phyloP scores from a whole-genome alignment of 805 yeast species.

The Candida koratica region DNA sequence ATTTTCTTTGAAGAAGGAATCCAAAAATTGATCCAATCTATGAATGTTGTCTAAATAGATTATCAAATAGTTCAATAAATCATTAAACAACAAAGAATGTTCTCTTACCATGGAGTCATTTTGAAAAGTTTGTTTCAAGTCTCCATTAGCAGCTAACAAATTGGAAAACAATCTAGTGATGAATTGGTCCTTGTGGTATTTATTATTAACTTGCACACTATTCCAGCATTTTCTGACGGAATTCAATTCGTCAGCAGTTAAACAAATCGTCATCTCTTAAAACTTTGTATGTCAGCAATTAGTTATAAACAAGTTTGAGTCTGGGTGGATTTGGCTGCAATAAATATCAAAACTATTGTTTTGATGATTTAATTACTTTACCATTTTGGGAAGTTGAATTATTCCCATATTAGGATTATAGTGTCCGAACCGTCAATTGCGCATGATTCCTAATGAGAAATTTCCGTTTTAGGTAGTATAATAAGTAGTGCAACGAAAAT shows the following conservation, averaged over 20 bases:
- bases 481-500: constrained; percentile 3
- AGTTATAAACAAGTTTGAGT: constrained; percentile 1
- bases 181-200: constrained; percentile 29
- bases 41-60: constrained; percentile 28
- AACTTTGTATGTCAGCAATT: constrained; percentile 1
- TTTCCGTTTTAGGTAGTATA: constrained; percentile 5
- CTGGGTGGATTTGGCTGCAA: constrained; percentile 4
- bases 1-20: constrained; percentile 31
- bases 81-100: constrained; percentile 35
- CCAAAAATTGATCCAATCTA: constrained; percentile 31
- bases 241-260: constrained; percentile 12
- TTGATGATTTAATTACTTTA: constrained; percentile 7
- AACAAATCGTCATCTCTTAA: constrained; percentile 13
- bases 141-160: constrained; percentile 29
- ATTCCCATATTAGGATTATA: constrained; percentile 4
- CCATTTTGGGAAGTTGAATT: constrained; percentile 8
- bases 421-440: constrained; percentile 4
- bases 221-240: constrained; percentile 33
- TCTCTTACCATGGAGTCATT: constrained; percentile 21
- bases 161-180: constrained; percentile 30
- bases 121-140: constrained; percentile 21
- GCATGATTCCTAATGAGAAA: neutral
- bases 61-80: constrained; percentile 30
- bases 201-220: constrained; percentile 25
- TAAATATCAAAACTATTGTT: constrained; percentile 6